Base-by-base conservation (phyloP, 2,329 filamentous ascomycete genomes). In the Colletotrichum brevisporum region DNA sequence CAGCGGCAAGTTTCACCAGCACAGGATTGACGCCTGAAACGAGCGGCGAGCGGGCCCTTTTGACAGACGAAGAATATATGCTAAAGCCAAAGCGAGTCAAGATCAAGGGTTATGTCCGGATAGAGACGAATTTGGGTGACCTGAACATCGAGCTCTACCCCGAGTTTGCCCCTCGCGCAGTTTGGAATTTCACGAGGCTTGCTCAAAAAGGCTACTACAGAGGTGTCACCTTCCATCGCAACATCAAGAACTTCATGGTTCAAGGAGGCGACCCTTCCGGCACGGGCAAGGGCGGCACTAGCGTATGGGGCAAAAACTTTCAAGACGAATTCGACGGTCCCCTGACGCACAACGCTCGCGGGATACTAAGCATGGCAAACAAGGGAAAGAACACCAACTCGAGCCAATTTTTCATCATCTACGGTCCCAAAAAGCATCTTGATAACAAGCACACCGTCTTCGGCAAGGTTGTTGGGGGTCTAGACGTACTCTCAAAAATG, bases 301-400 rank as follows among this genome's bases (percentile, higher is more conserved):
- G 93, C 75, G 90, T 97, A 69, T 99, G 96, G 96, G 93, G 93
- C 67, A 97, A 97, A 81, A 93, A 94, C 70, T 99, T 99, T 76
- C 87, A 92, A 61, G 96, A 99, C 78, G 96, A 99, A 78, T 92
- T 98, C 71, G 94, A 98, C 16, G 94, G 95, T 0, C 94, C 95
- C 0, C 81, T 94, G 48, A 92, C 91, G n/a, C 96, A 99, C 75
- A 92, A 94, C 76, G 83, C 86, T 0, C 86, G 95, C 31, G 96
- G 96, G 13, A 88, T 95, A 0, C 77, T 97, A 27, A 94, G 92
- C 73, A 99, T 99, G 96, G 96, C 96, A 48, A 99, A 99, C 81
- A 99, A 99, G 78, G 96, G 96, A 67, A 98, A 98, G 77, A 95
- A 98, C 77, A 98, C 95, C 24, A 99, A 99, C 81, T 96, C 93